Conservation (phyloP, 2,329 filamentous ascomycete genomes). For the Leptographium radiaticola region DNA sequence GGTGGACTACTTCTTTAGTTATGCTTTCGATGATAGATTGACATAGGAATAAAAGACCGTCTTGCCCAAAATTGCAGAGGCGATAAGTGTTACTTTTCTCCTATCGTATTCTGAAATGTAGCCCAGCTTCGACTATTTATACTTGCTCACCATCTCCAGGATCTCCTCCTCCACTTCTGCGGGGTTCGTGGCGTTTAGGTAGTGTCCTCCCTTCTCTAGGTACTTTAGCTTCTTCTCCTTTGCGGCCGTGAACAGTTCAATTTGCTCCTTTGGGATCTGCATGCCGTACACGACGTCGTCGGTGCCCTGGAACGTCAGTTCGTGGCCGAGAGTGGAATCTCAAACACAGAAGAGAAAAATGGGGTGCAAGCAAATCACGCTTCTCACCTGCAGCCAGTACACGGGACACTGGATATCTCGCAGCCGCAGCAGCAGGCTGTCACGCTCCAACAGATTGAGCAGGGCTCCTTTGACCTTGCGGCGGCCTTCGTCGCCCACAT, state of each 20-base stretch:
- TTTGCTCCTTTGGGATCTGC: conserved; percentile 30
- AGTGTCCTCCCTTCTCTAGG: conserved; percentile 33
- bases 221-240: conserved; percentile 28
- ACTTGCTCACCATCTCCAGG: conserved; percentile 25
- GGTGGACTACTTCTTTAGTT: no score
- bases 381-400: conserved; percentile 26
- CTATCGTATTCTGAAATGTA: no score
- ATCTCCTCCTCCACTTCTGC: conserved; percentile 31
- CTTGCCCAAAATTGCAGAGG: no score
- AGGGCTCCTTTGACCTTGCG: conserved; percentile 32
- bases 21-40: no score
- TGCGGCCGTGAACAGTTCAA: conserved; percentile 34
- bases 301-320: conserved; percentile 25
- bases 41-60: no score
- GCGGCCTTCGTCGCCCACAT: conserved; percentile 35
- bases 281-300: conserved; percentile 30
- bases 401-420: conserved; percentile 36
- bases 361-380: neutral
- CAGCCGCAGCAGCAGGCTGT: conserved; percentile 32
- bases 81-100: no score
- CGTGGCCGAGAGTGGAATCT: no score
- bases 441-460: conserved; percentile 30
- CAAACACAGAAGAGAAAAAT: neutral
- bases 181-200: conserved; percentile 34
- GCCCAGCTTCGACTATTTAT: neutral